Percentiles rank a stretch among this genome's conserved stretches.
phyloP scores from a whole-genome alignment of 2,329 filamentous ascomycete genomes.

The Apiospora phragmitis region DNA sequence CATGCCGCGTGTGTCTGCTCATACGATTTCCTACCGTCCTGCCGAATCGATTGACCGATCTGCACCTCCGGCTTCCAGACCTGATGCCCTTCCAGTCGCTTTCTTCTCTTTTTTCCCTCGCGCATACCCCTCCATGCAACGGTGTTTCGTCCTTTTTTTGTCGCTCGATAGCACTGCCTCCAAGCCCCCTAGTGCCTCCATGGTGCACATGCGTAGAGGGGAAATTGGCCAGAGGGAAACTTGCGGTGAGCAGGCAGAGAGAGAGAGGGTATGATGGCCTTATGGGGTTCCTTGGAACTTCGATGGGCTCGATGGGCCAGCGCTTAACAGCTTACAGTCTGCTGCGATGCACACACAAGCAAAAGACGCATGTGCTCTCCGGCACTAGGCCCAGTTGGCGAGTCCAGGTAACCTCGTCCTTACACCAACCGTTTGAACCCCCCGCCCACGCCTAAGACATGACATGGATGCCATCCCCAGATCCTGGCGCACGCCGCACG shows the following conservation, averaged over 20 bases:
- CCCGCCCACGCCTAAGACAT: background rate
- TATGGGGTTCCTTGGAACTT: background rate
- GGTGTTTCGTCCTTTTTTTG: background rate
- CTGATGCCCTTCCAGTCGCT: background rate
- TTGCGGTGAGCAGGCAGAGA: background rate
- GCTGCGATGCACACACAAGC: background rate
- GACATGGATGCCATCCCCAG: slow-evolving; percentile 1
- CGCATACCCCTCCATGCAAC: background rate
- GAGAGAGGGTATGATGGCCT: background rate
- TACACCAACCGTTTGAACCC: background rate
- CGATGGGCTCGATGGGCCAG: background rate
- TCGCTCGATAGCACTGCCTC: background rate
- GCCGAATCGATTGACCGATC: background rate
- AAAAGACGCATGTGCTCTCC: background rate
- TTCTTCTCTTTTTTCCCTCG: background rate
- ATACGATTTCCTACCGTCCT: too few relatives aligned
- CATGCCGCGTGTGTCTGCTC: background rate
- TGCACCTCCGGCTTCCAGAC: background rate
- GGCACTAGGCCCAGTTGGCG: background rate
- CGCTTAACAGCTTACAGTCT: background rate
- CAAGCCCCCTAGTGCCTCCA: background rate
- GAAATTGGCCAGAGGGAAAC: background rate
- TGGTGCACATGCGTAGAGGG: background rate
- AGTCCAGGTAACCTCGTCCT: background rate
- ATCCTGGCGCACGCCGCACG: background rate